phyloP scores from a whole-genome alignment of 2,329 filamentous ascomycete genomes.

The Pseudocercospora fijiensis region DNA sequence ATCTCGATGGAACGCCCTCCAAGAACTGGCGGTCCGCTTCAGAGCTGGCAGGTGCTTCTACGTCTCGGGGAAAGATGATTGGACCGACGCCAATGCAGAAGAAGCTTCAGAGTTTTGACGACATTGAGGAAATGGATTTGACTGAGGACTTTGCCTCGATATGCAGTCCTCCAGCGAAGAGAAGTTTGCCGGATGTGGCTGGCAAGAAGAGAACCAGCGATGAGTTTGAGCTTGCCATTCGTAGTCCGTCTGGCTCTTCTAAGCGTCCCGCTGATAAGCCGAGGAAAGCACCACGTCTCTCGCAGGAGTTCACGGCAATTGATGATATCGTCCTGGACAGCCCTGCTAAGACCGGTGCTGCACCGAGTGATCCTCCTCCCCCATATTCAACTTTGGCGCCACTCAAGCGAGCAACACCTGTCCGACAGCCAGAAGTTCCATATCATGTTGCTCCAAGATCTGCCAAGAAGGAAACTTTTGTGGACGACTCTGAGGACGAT shows the following conservation, averaged over 20 bases:
- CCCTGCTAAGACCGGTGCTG: conserved; percentile 15
- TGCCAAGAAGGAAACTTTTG: conserved; percentile 5
- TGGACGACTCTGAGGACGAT: conserved; percentile 34
- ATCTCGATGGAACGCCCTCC: conserved; percentile 17
- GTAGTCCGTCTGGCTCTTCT: conserved; percentile 12
- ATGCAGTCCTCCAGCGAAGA: conserved; percentile 26
- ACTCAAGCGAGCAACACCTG: conserved; percentile 8
- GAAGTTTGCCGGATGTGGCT: conserved; percentile 7
- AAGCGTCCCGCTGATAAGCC: conserved; percentile 13
- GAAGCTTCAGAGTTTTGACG: conserved; percentile 9
- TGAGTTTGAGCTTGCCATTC: conserved; percentile 41
- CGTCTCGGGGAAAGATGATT: conserved; percentile 7
- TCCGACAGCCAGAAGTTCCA: not conserved
- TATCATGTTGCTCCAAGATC: not conserved
- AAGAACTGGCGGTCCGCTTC: conserved; percentile 5
- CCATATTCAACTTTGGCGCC: conserved; percentile 50
- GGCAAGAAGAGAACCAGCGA: conserved; percentile 49
- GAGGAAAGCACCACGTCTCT: conserved; percentile 14
- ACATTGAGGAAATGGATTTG: conserved; percentile 39
- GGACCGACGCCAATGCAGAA: conserved; percentile 15
- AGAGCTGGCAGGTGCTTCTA: not conserved
- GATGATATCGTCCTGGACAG: conserved; percentile 37
- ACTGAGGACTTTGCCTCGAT: conserved; percentile 32
- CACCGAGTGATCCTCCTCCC: conserved; percentile 36
- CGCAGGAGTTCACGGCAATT: conserved; percentile 42